These are phyloP conservation scores for Avena eriantha DNA, from an alignment of 176 grass and related monocot genomes.

Conservation along the genomic window DNA sequence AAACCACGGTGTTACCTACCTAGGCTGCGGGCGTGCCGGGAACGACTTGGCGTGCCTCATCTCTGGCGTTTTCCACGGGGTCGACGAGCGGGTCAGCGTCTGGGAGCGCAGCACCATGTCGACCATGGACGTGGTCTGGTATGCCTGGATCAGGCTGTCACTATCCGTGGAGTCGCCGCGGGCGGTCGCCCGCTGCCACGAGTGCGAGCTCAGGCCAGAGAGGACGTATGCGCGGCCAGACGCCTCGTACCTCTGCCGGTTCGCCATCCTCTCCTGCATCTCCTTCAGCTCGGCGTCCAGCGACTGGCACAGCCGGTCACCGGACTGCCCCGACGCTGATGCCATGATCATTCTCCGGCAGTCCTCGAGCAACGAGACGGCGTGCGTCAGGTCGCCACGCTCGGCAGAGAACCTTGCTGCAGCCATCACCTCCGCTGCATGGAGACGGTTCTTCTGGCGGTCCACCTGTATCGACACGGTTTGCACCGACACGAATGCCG, in stretches of 20 bases:
- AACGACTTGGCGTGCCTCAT: slow-evolving; percentile 85
- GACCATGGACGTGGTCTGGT: slow-evolving; percentile 86
- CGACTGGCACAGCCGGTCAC: slow-evolving; percentile 67
- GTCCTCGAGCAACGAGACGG: slow-evolving; percentile 74
- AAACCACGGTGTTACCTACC: slow-evolving; percentile 41
- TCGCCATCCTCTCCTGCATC: slow-evolving; percentile 89
- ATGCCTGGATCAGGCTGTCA: slow-evolving; percentile 68
- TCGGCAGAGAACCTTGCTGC: slow-evolving; percentile 76
- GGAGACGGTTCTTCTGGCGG: slow-evolving; percentile 79
- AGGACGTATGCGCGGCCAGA: slow-evolving; percentile 80
- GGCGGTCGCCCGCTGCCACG: slow-evolving; percentile 80
- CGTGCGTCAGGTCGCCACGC: slow-evolving; percentile 58
- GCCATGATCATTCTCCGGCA: slow-evolving; percentile 65
- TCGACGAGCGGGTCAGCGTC: slow-evolving; percentile 57
- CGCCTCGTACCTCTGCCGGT: slow-evolving; percentile 72
- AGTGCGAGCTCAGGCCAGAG: slow-evolving; percentile 87
- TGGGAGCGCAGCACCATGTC: slow-evolving; percentile 89
- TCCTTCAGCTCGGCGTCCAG: slow-evolving; percentile 86
- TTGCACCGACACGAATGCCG: slow-evolving; percentile 54
- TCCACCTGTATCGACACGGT: slow-evolving; percentile 78
- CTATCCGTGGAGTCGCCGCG: slow-evolving; percentile 75
- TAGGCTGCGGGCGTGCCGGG: slow-evolving; percentile 67
- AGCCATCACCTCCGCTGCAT: slow-evolving; percentile 84
- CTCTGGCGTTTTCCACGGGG: slow-evolving; percentile 35
- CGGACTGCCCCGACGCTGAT: slow-evolving; percentile 60